Base-by-base conservation (phyloP, 306 rosid genomes). In the Spatholobus suberectus region DNA sequence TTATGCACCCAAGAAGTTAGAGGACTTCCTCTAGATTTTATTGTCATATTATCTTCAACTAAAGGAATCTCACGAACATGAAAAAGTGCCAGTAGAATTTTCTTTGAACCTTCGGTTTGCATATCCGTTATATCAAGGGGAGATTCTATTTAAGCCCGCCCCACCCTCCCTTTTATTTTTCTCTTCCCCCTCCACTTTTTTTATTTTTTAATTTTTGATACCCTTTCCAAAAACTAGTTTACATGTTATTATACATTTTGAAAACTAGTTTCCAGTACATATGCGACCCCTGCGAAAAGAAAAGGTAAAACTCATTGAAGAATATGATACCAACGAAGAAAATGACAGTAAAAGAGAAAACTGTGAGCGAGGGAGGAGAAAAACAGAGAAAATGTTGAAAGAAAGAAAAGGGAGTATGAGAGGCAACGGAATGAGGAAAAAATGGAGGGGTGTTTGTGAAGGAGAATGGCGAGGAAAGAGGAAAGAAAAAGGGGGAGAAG, bases 11-110 rank as follows among this genome's bases (percentile, higher is more conserved):
- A 26, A 46, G 70, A 2, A 40, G 35, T 35, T 68, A 18, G 27
- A 37, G 51, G 44, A n/a, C 13, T 66, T 41, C 82, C 69, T 43
- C 47, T 76, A 77, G 34, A 5, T 44, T 32, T 21, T 76, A 43
- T 43, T 20, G n/a, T 65, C 49, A 21, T 34, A n/a, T 47, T 34
- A 34, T 66, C 63, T 23, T 41, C 26, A 41, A 58, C 18, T 41
- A 14, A 40, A 70, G 51, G 62, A 46, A 34, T 34, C 44, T 61
- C 0, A 26, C 6, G 17, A 71, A n/a, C 6, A 75, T 62, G 34
- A 24, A 35, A 17, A 80, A 49, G 62, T 68, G 75, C 0, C 8
- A 15, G 26, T 32, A 47, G 41, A 59, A 40, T 77, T 61, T 70
- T 61, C 54, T 77, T 29, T 29, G 76, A 40, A 71, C 29, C 47